phyloP scores from a whole-genome alignment of 2,329 filamentous ascomycete genomes.

The Pseudonectria buxi region DNA sequence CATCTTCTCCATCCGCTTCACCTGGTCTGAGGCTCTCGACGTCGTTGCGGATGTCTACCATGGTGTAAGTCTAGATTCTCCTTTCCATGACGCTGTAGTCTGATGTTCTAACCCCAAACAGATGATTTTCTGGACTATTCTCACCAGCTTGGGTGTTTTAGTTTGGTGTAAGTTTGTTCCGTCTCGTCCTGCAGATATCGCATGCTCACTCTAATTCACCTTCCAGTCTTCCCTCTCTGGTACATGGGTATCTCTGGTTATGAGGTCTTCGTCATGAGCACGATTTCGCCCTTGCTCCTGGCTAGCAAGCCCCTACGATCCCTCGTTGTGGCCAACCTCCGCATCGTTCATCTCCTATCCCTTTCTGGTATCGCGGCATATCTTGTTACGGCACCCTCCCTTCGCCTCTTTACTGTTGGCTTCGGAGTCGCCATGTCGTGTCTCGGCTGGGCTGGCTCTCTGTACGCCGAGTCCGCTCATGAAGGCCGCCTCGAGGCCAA shows the following conservation, averaged over 20 bases:
- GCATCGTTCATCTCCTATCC: conserved; percentile 67
- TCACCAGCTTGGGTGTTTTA: conserved; percentile 80
- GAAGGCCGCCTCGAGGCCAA: conserved; percentile 72
- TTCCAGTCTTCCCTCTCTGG: conserved; percentile 86
- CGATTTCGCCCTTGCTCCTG: conserved; percentile 73
- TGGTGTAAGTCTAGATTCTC: conserved; percentile 53
- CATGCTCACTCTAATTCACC: conserved; percentile 11
- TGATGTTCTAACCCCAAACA: conserved; percentile 29
- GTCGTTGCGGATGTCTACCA: conserved; percentile 85
- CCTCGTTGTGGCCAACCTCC: conserved; percentile 61
- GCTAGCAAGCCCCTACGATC: conserved; percentile 62
- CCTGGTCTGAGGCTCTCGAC: conserved; percentile 68
- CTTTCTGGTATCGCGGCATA: conserved; percentile 75
- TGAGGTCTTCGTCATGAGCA: conserved; percentile 81
- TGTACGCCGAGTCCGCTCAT: conserved; percentile 71
- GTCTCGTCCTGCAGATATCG: not conserved
- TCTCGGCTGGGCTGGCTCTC: conserved; percentile 75
- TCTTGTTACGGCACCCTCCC: conserved; percentile 62
- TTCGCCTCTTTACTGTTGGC: conserved; percentile 72
- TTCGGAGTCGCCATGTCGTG: conserved; percentile 76
- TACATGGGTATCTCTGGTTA: conserved; percentile 98
- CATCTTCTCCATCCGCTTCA: conserved; percentile 65
- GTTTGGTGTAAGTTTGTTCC: conserved; percentile 74
- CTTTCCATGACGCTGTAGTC: not conserved
- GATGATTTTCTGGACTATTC: conserved; percentile 93